These are phyloP conservation scores for Flaveria bidentis DNA, from an alignment of 129 eudicot genomes.

Conservation along the genomic window DNA sequence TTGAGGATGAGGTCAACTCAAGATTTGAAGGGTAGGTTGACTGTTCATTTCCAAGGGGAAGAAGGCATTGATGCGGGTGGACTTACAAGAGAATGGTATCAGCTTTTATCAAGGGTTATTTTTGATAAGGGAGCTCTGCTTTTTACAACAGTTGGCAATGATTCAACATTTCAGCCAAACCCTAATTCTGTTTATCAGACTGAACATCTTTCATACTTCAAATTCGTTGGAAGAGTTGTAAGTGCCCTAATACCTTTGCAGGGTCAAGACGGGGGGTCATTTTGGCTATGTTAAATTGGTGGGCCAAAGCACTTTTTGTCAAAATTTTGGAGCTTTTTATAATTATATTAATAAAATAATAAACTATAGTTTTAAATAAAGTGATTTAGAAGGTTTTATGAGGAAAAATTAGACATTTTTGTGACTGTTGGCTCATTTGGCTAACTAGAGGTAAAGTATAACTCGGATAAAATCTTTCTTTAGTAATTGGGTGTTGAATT, in stretches of 20 bases:
- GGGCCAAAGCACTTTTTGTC: not conserved
- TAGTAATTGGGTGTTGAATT: not conserved
- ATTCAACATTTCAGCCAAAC: slow-evolving; percentile 94
- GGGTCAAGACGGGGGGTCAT: not conserved
- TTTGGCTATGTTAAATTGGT: not conserved
- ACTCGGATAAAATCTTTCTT: not conserved
- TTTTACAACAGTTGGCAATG: slow-evolving; percentile 95
- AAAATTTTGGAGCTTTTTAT: not conserved
- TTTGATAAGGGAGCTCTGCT: slow-evolving; percentile 94
- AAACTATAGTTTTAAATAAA: not conserved
- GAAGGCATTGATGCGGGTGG: slow-evolving; percentile 99
- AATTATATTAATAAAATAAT: not conserved
- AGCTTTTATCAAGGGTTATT: slow-evolving; percentile 86
- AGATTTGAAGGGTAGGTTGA: slow-evolving; percentile 89
- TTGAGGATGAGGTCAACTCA: slow-evolving; percentile 83
- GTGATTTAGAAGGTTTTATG: not conserved
- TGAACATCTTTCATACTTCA: slow-evolving; percentile 97
- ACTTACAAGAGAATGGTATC: slow-evolving; percentile 99
- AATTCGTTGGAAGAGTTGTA: slow-evolving; percentile 97
- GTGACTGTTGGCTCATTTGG: not conserved
- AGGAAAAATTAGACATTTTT: not conserved
- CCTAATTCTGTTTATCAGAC: slow-evolving; percentile 99
- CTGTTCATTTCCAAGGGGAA: slow-evolving; percentile 97
- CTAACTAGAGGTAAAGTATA: not conserved
- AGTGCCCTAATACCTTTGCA: slow-evolving; percentile 36